Evolutionary conservation across 2,329 filamentous ascomycete species (phyloP).

Genomic region (Hypoxylon rubiginosum): DNA sequence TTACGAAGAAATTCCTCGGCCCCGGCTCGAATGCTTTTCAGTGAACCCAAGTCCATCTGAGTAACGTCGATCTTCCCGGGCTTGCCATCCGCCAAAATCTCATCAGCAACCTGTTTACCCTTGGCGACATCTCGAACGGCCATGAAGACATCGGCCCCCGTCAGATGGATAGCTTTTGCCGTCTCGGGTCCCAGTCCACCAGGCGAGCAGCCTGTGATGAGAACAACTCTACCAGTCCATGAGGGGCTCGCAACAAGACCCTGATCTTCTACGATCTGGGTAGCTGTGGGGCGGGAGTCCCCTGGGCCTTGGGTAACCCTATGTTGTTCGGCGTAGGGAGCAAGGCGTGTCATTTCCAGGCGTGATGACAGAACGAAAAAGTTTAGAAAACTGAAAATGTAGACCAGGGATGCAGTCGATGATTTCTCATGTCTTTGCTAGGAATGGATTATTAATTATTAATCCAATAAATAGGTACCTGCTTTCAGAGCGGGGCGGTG

Average conservation of each 20-base stretch:
- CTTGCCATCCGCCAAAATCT: constrained; percentile 23
- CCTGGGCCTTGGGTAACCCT: constrained; percentile 32
- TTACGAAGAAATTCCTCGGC: constrained; percentile 32
- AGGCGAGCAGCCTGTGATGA: constrained; percentile 36
- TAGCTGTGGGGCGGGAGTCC: constrained; percentile 42
- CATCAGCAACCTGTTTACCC: constrained; percentile 26
- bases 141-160: constrained; percentile 37
- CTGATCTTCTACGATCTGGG: constrained; percentile 38
- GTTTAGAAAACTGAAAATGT: too few species aligned
- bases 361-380: too few species aligned
- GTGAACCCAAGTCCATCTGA: constrained; percentile 34
- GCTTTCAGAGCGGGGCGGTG: too few species aligned
- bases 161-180: constrained; percentile 31
- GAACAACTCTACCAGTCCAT: constrained; percentile 33
- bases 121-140: constrained; percentile 34
- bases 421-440: too few species aligned
- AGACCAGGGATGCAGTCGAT: too few species aligned
- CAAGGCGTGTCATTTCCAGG: constrained; percentile 35
- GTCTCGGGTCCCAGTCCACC: constrained; percentile 36
- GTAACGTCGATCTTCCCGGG: constrained; percentile 37
- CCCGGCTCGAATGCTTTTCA: constrained; percentile 30
- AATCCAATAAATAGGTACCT: too few species aligned
- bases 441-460: too few species aligned
- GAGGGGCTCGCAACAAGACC: constrained; percentile 30
- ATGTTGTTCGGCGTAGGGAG: constrained; percentile 38